Conservation (phyloP, 352 stramenopile genomes). For the Globisporangium spinosum region DNA sequence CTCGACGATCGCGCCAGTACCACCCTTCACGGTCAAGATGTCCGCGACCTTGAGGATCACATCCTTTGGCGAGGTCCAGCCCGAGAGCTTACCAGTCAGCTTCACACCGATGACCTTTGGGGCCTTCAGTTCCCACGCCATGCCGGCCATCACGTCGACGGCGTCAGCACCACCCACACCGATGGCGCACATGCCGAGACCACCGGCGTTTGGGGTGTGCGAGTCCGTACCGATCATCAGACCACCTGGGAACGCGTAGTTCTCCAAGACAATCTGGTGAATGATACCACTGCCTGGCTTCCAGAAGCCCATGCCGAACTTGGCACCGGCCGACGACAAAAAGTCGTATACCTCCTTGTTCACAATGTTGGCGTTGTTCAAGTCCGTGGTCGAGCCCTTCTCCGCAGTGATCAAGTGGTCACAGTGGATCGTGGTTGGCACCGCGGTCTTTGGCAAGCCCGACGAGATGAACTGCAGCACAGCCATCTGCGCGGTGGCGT, state of each 20-base stretch:
- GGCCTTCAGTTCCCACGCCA: constrained; percentile 94
- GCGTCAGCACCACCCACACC: constrained; percentile 91
- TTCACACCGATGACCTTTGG: constrained; percentile 94
- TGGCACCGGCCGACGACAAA: constrained; percentile 87
- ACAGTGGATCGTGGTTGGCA: constrained; percentile 93
- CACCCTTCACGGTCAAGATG: constrained; percentile 92
- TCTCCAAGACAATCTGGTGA: constrained; percentile 94
- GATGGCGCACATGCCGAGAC: constrained; percentile 91
- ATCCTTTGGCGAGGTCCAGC: constrained; percentile 93
- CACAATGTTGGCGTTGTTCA: constrained; percentile 86
- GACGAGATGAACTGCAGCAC: constrained; percentile 95
- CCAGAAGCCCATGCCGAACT: constrained; percentile 94
- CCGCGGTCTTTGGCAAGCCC: constrained; percentile 89
- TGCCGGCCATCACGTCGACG: constrained; percentile 92
- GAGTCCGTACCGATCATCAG: constrained; percentile 95
- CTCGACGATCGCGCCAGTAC: constrained; percentile 92
- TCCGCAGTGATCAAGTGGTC: constrained; percentile 94
- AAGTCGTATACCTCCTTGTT: constrained; percentile 94
- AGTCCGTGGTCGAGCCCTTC: constrained; percentile 85
- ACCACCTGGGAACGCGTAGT: constrained; percentile 93
- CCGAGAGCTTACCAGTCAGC: constrained; percentile 90
- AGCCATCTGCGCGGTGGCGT: constrained; percentile 93
- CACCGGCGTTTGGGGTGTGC: constrained; percentile 92
- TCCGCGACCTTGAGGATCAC: constrained; percentile 94
- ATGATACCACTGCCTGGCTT: constrained; percentile 93